These are phyloP conservation scores for Musa itinerans DNA, from an alignment of 176 grass and related monocot genomes.

Conservation along the genomic window DNA sequence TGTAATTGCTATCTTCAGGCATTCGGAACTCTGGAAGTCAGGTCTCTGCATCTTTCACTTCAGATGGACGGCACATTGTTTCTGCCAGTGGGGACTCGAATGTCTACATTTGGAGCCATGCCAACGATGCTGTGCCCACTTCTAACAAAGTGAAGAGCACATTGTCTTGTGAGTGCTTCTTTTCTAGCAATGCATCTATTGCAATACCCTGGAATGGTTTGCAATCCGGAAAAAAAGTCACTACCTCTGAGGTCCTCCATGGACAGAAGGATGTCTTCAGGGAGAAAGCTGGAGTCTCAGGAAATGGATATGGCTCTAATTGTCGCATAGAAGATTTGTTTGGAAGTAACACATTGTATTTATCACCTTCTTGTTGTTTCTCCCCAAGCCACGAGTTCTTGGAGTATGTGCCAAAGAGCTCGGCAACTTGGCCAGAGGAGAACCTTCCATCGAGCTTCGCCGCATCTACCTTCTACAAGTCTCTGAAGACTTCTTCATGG, in stretches of 20 bases:
- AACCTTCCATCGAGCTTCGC: slow-evolving; percentile 40
- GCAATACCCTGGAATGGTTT: slow-evolving; percentile 79
- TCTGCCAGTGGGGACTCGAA: slow-evolving; percentile 62
- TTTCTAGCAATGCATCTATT: slow-evolving; percentile 41
- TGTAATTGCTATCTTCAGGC: slow-evolving; percentile 29
- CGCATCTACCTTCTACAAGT: slow-evolving; percentile 52
- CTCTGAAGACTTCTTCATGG: slow-evolving; percentile 84
- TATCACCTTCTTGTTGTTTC: slow-evolving; percentile 47
- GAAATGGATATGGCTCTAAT: not conserved
- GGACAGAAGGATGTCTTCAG: slow-evolving; percentile 28
- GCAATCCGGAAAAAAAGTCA: slow-evolving; percentile 18
- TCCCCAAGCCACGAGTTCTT: slow-evolving; percentile 39
- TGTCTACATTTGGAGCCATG: slow-evolving; percentile 70
- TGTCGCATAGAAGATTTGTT: slow-evolving; percentile 25
- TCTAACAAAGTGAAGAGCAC: slow-evolving; percentile 31
- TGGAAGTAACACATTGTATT: slow-evolving; percentile 20
- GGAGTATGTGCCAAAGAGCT: slow-evolving; percentile 39
- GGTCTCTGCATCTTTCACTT: slow-evolving; percentile 62
- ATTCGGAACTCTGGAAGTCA: slow-evolving; percentile 45
- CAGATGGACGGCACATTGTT: slow-evolving; percentile 74
- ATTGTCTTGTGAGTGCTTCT: slow-evolving; percentile 60
- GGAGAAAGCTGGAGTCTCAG: slow-evolving; percentile 13
- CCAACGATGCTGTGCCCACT: slow-evolving; percentile 32
- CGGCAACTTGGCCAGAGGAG: slow-evolving; percentile 71
- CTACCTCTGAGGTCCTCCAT: slow-evolving; percentile 38